Evolutionary conservation across 2,329 filamentous ascomycete genomes (phyloP).

Genomic region (Colletotrichum spaethianum): DNA sequence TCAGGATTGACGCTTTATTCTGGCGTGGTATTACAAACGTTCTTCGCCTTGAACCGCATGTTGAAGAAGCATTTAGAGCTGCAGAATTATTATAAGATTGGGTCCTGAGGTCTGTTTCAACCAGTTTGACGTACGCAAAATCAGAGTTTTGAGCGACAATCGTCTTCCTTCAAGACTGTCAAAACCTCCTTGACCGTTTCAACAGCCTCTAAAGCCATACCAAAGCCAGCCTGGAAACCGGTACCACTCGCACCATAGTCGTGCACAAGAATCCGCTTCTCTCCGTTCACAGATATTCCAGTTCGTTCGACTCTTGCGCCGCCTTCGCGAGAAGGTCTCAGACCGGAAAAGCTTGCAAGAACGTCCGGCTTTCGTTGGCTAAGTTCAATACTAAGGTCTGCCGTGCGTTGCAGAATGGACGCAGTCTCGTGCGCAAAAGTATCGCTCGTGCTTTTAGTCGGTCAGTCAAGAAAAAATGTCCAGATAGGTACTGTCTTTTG

Average conservation of each 20-base stretch:
- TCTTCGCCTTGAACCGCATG: conserved; percentile 41
- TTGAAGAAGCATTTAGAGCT: conserved; percentile 26
- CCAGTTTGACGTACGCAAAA: neutral
- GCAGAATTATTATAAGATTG: neutral
- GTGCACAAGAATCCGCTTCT: conserved; percentile 51
- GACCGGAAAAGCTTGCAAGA: conserved; percentile 51
- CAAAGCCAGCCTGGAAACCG: conserved; percentile 60
- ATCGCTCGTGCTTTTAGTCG: conserved; percentile 3
- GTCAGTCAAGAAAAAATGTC: neutral
- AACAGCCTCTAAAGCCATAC: conserved; percentile 56
- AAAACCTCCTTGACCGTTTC: conserved; percentile 48
- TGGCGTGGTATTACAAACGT: conserved; percentile 44
- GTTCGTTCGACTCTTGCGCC: conserved; percentile 61
- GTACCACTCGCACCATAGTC: conserved; percentile 63
- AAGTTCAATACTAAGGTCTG: conserved; percentile 49
- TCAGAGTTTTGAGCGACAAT: neutral
- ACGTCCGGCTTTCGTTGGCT: conserved; percentile 45
- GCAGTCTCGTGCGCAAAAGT: conserved; percentile 50
- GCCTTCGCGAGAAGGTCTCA: conserved; percentile 56
- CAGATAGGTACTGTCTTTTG: too few relatives aligned
- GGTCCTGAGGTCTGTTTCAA: neutral
- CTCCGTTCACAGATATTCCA: conserved; percentile 44
- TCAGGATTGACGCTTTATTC: conserved; percentile 44
- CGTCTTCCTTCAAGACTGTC: neutral
- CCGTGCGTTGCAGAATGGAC: conserved; percentile 55